A percentile compares a stretch with the other conserved stretches of the same genome.
phyloP scores from a whole-genome alignment of 2,329 filamentous ascomycete species.

The Corynespora cassiicola region DNA sequence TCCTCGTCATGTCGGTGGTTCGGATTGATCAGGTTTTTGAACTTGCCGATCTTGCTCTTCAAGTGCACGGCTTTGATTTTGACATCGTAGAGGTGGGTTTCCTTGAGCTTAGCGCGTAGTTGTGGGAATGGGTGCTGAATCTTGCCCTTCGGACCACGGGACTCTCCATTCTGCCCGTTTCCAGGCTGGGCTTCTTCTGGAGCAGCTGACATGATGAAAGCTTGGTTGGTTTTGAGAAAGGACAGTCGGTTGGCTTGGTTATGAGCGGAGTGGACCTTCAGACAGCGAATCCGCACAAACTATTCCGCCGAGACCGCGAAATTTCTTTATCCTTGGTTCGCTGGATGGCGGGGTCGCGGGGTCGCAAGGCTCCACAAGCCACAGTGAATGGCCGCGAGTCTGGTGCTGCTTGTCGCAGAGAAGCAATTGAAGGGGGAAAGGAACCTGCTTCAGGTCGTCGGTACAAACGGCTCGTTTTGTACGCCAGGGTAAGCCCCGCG shows the following conservation, averaged over 20 bases:
- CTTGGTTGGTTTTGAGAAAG: not conserved
- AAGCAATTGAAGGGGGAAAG: not conserved
- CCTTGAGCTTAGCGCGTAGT: constrained; percentile 53
- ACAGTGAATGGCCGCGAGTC: too few relatives aligned
- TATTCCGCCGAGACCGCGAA: too few relatives aligned
- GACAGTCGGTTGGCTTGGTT: not conserved
- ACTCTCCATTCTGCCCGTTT: too few relatives aligned
- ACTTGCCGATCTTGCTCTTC: constrained; percentile 69
- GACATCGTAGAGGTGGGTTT: constrained; percentile 54
- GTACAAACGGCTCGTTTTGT: constrained; percentile 1
- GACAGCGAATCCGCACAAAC: too few relatives aligned
- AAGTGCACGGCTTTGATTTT: constrained; percentile 63
- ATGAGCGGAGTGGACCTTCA: too few relatives aligned
- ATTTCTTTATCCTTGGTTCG: too few relatives aligned
- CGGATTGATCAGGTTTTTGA: constrained; percentile 75
- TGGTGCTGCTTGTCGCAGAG: too few relatives aligned
- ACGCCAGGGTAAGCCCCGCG: not conserved
- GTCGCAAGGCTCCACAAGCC: too few relatives aligned
- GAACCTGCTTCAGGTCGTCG: not conserved
- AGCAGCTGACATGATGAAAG: constrained; percentile 8
- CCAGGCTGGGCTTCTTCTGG: constrained; percentile 7
- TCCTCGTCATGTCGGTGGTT: constrained; percentile 94
- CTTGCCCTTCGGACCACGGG: constrained; percentile 42
- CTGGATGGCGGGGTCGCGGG: too few relatives aligned
- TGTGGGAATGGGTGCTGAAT: constrained; percentile 47